A percentile compares a stretch with the other conserved stretches of the same genome.
Conservation (phyloP, 495 filamentous ascomycete genomes). For the Penicillium subrubescens region DNA sequence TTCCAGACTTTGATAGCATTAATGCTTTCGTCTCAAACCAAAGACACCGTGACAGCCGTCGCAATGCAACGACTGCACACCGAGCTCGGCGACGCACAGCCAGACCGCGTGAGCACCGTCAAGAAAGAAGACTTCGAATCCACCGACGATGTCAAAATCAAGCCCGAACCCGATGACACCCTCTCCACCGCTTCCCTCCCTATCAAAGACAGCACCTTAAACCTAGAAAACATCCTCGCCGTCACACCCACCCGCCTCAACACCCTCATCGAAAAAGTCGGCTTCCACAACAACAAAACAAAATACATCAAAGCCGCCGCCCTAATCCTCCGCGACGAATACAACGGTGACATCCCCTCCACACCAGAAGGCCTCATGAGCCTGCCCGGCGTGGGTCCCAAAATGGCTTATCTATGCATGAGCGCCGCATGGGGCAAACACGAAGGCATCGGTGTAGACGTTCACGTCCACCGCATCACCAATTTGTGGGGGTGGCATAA, state of each 20-base stretch:
- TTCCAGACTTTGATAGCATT: slow-evolving; percentile 91
- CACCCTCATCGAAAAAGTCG: slow-evolving; percentile 77
- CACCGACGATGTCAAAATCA: slow-evolving; percentile 3
- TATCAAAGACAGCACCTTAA: slow-evolving; percentile 60
- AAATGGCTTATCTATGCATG: slow-evolving; percentile 96
- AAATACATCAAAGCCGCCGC: slow-evolving; percentile 83
- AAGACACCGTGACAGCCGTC: slow-evolving; percentile 87
- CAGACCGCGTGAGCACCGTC: neutral
- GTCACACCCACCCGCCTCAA: slow-evolving; percentile 72
- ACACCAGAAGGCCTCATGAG: slow-evolving; percentile 75
- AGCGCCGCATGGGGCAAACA: slow-evolving; percentile 64
- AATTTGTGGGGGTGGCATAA: slow-evolving; percentile 96
- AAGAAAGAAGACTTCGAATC: neutral
- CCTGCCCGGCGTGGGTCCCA: slow-evolving; percentile 91
- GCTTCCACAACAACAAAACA: slow-evolving; percentile 97
- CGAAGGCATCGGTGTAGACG: slow-evolving; percentile 67
- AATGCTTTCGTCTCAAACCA: slow-evolving; percentile 97
- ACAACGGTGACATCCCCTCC: slow-evolving; percentile 77
- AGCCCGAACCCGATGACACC: slow-evolving; percentile 23
- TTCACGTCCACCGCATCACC: slow-evolving; percentile 82
- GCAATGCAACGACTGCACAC: slow-evolving; percentile 80
- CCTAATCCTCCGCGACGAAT: slow-evolving; percentile 68
- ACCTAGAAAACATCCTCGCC: slow-evolving; percentile 75
- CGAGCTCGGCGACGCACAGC: slow-evolving; percentile 55
- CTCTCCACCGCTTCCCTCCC: slow-evolving; percentile 26